Evolutionary conservation across 192 early-diverging fungal species (phyloP), one percentile per base, ranked within the genome.

Genomic region (Fimicolochytrium jonesii): DNA sequence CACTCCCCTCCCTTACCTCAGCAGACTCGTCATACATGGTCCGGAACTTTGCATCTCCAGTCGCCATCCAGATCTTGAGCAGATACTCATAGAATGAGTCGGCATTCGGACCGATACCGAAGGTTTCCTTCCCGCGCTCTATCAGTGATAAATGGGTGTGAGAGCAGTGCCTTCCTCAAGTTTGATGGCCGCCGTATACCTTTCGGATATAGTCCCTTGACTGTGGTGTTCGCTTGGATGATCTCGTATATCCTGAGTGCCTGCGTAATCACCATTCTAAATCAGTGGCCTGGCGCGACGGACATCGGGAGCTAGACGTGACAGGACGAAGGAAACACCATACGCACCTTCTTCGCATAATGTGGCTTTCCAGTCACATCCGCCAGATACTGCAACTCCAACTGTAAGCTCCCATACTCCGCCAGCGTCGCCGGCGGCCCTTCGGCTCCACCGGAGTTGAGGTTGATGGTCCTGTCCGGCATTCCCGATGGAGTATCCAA

Each of bases 361-460:
- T 59, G 70, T 17, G 80, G 77, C 50, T 92, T 74, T 2, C 86
- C 86, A 6, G 90, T 91, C 6, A 93, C 77, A 57, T 89, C 76
- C 5, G 87, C 87, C 20, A 95, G 78, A 41, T 89, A 87, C 67
- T 83, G 82, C 61, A 90, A 88, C 73, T 95, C 93, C 20, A 95
- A 70, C 55, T 92, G 88, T 34, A 93, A 45, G 9, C 71, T 77
- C 35, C 91, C 92, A 3, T 69, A 55, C 39, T 72, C 66, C 4
- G 76, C 67, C 41, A 71, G 36, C n/a, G n/a, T n/a, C n/a, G n/a
- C n/a, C n/a, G n/a, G n/a, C n/a, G n/a, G n/a, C n/a, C n/a, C n/a
- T 1, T 7, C 23, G 20, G 35, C 54, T 30, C 39, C 49, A 23
- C 18, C 23, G 33, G 17, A 15, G 0, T 79, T 78, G n/a, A 97